Conservation (phyloP, 345 rosid species). For the Passiflora organensis region DNA sequence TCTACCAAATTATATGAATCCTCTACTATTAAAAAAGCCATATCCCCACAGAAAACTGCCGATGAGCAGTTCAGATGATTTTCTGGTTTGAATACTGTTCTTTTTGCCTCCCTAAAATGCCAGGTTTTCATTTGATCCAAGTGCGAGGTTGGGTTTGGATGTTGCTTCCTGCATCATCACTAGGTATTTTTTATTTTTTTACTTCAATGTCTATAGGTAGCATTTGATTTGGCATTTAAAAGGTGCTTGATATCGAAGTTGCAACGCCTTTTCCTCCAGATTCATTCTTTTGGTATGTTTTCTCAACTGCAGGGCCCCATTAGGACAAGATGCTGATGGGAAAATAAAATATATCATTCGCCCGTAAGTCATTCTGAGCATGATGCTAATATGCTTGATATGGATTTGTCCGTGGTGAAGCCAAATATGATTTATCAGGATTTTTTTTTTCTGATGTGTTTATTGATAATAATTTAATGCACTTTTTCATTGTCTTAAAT, state of each 20-base stretch:
- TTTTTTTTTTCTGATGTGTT: background rate
- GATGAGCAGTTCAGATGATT: background rate
- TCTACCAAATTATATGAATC: background rate
- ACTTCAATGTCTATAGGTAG: background rate
- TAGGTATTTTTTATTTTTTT: constrained; percentile 39
- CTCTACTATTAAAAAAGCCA: background rate
- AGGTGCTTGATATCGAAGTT: background rate
- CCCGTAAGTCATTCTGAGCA: constrained; percentile 73
- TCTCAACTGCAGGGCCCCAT: constrained; percentile 68
- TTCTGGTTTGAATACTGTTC: background rate
- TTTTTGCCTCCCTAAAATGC: constrained; percentile 23
- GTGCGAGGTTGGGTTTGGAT: constrained; percentile 68
- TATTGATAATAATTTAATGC: background rate
- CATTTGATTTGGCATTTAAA: background rate
- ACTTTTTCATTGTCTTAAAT: background rate
- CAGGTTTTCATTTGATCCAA: constrained; percentile 91
- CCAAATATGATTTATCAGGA: background rate
- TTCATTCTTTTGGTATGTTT: constrained; percentile 9
- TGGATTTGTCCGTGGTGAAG: background rate
- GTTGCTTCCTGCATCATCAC: constrained; percentile 88
- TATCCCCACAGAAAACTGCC: background rate
- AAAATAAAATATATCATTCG: constrained; percentile 79
- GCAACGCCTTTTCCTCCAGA: background rate
- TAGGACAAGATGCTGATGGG: constrained; percentile 73
- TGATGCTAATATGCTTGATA: background rate